Base-by-base conservation (phyloP, 805 yeast species). In the Candida morakotiae region DNA sequence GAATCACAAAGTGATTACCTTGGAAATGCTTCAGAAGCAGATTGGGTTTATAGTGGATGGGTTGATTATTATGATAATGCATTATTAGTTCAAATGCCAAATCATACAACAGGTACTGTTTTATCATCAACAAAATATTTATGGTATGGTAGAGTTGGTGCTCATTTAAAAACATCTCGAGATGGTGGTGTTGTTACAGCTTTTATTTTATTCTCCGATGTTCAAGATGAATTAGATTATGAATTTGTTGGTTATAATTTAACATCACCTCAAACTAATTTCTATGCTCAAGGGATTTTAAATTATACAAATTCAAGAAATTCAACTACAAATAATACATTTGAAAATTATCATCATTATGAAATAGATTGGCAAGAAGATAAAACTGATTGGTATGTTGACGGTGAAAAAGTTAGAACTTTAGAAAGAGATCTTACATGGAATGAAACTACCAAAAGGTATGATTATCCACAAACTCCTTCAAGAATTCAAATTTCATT, bases 141-240 rank as follows among this genome's bases (percentile, higher is more conserved):
- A 38, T 89, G 95, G 96, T 88, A 84, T 62, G 97, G 97, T 37
- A 84, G 80, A 55, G 72, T 87, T 22, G 65, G 80, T 22, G 81
- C 83, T 34, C 73, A 67, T 34, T 52, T 87, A 52, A 87, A 83
- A 65, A 68, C 91, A 0, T 83, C 96, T 1, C 85, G 78, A 53
- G 73, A 72, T 26, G 69, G 62, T 8, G 97, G 97, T 70, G 96
- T 88, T 25, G 75, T 88, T 41, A 73, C 94, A 11, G 89, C 95
- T 21, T 77, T 81, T 52, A 87, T 88, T 60, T 58, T 87, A 36
- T 82, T 78, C 60, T 85, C 95, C 6, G 84, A 85, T 55, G 87
- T 82, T 28, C 79, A 85, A 69, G 97, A 88, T 67, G 97, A 89
- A 71, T 74, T 88, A 51, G 97, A 89, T 73, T 80, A 63, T 54